Percentiles rank a stretch among this genome's conserved stretches.
phyloP scores from a whole-genome alignment of 139 green algal genomes.

The Auxenochlorella pyrenoidosa region DNA sequence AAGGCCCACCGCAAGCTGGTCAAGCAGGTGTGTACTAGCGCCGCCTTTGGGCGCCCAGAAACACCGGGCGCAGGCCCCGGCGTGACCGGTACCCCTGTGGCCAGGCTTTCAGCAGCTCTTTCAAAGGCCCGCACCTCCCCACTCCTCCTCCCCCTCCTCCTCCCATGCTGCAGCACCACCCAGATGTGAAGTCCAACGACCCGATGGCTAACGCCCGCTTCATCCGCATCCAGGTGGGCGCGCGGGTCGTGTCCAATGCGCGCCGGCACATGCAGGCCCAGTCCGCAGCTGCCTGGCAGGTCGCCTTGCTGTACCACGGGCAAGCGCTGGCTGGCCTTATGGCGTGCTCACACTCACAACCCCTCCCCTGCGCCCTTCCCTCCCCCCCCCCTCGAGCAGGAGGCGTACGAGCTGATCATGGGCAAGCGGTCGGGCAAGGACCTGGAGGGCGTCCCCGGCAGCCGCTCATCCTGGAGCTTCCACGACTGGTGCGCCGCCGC shows the following conservation, averaged over 20 bases:
- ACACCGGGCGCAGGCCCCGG: too few relatives aligned
- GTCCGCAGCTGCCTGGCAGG: too few relatives aligned
- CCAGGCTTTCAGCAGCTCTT: background rate
- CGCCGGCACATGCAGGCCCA: too few relatives aligned
- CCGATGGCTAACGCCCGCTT: conserved; percentile 32
- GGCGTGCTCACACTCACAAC: background rate
- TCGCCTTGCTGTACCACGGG: too few relatives aligned
- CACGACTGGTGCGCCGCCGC: conserved; percentile 42
- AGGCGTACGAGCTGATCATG: conserved; percentile 54
- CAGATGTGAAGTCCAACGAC: conserved; percentile 34
- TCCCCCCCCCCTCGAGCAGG: background rate
- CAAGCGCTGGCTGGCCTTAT: background rate
- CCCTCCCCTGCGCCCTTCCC: background rate
- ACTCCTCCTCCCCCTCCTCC: background rate
- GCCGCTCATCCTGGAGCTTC: conserved; percentile 40
- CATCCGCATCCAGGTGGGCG: conserved; percentile 32
- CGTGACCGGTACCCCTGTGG: too few relatives aligned
- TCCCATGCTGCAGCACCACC: conserved; percentile 40
- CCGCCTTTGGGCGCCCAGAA: too few relatives aligned
- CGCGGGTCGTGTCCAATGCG: too few relatives aligned
- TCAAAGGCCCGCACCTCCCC: background rate
- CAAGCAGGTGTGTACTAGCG: background rate
- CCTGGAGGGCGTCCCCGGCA: background rate
- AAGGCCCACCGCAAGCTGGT: conserved; percentile 45
- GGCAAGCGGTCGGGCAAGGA: conserved; percentile 41